Percentiles rank a stretch among this genome's conserved stretches.
Conservation (phyloP, 176 grass and related monocot genomes). For the Hordeum vulgare region DNA sequence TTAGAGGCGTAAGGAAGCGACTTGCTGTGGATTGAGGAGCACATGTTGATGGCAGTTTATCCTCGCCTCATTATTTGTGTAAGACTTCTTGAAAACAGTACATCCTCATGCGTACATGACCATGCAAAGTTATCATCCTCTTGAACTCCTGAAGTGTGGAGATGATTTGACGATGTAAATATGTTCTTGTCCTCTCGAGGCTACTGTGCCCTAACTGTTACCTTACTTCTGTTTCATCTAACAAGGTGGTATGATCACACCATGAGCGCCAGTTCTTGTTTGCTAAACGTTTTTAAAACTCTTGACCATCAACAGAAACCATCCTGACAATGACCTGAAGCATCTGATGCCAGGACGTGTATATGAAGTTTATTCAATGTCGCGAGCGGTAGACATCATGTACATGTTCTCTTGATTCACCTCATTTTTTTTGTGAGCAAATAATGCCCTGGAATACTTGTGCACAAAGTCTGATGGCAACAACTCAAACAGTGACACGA, state of each 20-base stretch:
- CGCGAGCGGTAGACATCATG: neutral
- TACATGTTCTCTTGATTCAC: neutral
- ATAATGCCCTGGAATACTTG: neutral
- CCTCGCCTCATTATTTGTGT: neutral
- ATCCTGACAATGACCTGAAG: neutral
- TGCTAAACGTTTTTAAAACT: neutral
- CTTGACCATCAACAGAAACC: neutral
- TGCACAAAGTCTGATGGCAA: neutral
- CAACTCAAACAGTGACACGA: neutral
- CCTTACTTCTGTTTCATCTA: neutral
- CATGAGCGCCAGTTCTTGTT: neutral
- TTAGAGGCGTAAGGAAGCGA: neutral
- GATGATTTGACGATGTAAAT: neutral
- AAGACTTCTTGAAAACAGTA: neutral
- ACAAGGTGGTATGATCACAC: neutral
- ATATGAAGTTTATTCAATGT: neutral
- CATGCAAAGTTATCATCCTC: neutral
- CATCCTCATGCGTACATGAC: neutral
- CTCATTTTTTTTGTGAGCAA: constrained; percentile 6
- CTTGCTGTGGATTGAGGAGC: neutral
- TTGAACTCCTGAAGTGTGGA: neutral
- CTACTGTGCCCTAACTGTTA: neutral
- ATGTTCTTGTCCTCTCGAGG: neutral
- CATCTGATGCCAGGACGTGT: neutral
- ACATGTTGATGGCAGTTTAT: neutral